phyloP scores from a whole-genome alignment of 192 early-diverging fungal genomes.

The Linnemannia schmuckeri region DNA sequence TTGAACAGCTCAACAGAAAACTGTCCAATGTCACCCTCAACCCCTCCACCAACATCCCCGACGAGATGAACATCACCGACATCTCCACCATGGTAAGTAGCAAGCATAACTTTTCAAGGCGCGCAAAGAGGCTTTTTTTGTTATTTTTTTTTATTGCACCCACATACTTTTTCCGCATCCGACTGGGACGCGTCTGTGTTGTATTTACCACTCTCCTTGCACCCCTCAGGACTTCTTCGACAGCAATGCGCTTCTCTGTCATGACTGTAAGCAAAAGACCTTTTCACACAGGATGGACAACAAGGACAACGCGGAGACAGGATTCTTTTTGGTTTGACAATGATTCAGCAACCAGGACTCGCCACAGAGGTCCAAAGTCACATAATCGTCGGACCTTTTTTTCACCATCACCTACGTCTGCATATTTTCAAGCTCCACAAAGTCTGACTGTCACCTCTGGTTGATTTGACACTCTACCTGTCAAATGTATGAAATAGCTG shows the following conservation, averaged over 20 bases:
- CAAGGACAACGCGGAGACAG: not conserved
- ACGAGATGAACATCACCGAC: constrained; percentile 53
- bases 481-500: constrained; percentile 12
- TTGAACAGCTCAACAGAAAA: constrained; percentile 54
- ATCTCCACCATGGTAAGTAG: constrained; percentile 52
- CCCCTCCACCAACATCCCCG: constrained; percentile 40
- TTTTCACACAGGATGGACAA: not conserved
- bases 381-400: not conserved
- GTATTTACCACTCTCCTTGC: not conserved
- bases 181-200: not conserved
- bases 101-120: not conserved
- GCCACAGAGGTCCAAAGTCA: not conserved
- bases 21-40: constrained; percentile 54
- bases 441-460: not conserved
- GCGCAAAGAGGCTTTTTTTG: not conserved
- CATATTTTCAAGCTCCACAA: not conserved
- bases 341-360: not conserved
- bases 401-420: not conserved
- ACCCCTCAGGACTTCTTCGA: not conserved
- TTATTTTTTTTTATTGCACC: not conserved
- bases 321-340: not conserved
- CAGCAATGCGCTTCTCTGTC: not conserved
- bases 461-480: not conserved
- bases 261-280: not conserved
- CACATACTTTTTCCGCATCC: constrained; percentile 4